Conservation (phyloP, 2,329 filamentous ascomycete genomes). For the Xylaria sp. region DNA sequence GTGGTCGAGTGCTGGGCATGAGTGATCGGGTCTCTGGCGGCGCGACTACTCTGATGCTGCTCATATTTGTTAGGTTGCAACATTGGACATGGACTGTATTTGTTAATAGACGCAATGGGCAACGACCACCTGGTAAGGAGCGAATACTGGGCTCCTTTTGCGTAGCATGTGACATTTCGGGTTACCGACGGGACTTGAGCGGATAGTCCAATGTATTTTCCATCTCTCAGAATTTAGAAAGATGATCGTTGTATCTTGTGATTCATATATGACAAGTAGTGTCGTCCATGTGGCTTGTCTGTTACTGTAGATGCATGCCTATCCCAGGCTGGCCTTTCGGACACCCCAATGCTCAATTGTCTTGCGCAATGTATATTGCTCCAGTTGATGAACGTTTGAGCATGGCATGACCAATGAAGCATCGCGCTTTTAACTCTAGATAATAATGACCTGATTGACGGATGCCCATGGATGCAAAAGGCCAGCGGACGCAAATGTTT, state of each 20-base stretch:
- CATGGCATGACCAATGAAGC: background rate
- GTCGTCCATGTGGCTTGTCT: background rate
- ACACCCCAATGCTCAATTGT: background rate
- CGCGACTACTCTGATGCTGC: background rate
- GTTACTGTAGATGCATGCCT: background rate
- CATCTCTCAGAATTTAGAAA: background rate
- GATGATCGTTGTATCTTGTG: background rate
- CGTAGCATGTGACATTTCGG: conserved; percentile 25
- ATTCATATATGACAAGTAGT: conserved; percentile 15
- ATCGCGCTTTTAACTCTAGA: too few relatives aligned
- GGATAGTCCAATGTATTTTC: conserved; percentile 2
- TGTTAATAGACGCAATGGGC: conserved; percentile 23
- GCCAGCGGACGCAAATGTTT: too few relatives aligned
- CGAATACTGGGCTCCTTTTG: conserved; percentile 15
- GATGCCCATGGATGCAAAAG: too few relatives aligned
- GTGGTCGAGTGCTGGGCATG: conserved; percentile 5
- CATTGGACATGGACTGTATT: conserved; percentile 15
- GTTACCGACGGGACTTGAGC: background rate
- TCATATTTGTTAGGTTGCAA: conserved; percentile 2
- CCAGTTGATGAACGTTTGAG: background rate
- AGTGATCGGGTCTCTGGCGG: background rate
- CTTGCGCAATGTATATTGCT: background rate
- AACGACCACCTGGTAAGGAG: conserved; percentile 18
- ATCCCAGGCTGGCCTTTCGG: background rate
- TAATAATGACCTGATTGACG: too few relatives aligned